phyloP scores from a whole-genome alignment of 164 flowering plant genomes.

The Echeveria elegans region DNA sequence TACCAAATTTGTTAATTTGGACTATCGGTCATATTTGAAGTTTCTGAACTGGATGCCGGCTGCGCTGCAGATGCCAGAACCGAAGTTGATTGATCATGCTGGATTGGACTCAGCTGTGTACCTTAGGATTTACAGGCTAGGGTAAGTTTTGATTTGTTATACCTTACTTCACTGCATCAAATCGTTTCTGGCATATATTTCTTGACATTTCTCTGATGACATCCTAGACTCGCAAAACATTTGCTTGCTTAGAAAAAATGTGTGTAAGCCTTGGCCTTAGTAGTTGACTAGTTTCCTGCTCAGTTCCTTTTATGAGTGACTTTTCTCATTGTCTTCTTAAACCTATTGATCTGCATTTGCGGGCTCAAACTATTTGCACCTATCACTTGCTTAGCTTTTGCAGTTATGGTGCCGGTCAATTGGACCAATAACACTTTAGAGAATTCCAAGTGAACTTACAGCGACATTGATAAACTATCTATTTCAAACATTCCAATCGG shows the following conservation, averaged over 20 bases:
- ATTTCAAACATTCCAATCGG: conserved; percentile 58
- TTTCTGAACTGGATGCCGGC: conserved; percentile 76
- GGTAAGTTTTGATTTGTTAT: too few species aligned
- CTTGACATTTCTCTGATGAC: too few species aligned
- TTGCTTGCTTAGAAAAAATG: too few species aligned
- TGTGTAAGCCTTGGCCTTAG: too few species aligned
- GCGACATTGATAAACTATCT: conserved; percentile 63
- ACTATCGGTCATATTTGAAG: conserved; percentile 47
- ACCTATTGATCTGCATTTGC: conserved; percentile 16
- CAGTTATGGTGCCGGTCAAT: conserved; percentile 69
- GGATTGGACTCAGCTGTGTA: too few species aligned
- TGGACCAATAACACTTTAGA: conserved; percentile 53
- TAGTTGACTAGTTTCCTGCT: too few species aligned
- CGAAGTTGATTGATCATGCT: conserved; percentile 74
- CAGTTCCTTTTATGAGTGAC: background rate
- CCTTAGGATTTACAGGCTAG: conserved; percentile 55
- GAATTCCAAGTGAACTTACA: conserved; percentile 28
- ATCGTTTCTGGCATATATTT: too few species aligned
- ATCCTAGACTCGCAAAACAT: too few species aligned
- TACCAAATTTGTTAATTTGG: conserved; percentile 61
- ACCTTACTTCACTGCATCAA: too few species aligned
- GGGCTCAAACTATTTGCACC: conserved; percentile 82
- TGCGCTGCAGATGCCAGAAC: conserved; percentile 76
- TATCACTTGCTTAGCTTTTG: conserved; percentile 49
- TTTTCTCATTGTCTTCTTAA: background rate